Evolutionary conservation across 306 rosid genomes (phyloP), one percentile per base, ranked within the genome.

Genomic region (Benincasa hispida): DNA sequence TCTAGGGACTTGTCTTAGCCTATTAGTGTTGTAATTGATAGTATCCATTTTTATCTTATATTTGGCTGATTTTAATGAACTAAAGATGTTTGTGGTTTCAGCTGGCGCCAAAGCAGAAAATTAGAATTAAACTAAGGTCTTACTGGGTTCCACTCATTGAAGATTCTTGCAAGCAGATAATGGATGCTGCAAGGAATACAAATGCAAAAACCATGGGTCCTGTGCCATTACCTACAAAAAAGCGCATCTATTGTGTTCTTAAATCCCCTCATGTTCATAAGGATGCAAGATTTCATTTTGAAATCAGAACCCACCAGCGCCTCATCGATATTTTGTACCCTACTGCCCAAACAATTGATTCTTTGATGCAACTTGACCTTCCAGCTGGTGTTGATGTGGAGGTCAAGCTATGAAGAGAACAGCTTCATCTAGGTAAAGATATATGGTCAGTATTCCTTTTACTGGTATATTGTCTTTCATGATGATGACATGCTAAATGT

Each of bases 371-470:
- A 72, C 96, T 94, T 30, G 97, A 94, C 84, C 88, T 94, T 81
- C 99, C 99, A 67, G 99, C 96, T 74, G 99, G 97, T 77, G 99
- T 94, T 35, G 99, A 94, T 77, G 96, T 94, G 55, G 99, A 94
- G 87, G 99, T 94, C 84, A 94, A 94, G 87, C 95, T 94, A 65
- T 94, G 85, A 86, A 70, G 81, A 75, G 59, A 55, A 67, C 17
- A 24, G 30, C 54, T 59, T 41, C 78, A 54, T 59, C 77, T 24
- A 39, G 87, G 87, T 84, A 84, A 75, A 56, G 47, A 45, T 22
- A 5, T 41, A 18, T 8, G 8, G 74, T 21, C 17, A 7, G 54
- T 41, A 39, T 41, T 47, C 39, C 55, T 70, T 70, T 45, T 70
- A 25, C 39, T 25, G 9, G 57, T 21, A 24, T 1, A 70, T 42